Evolutionary conservation across 306 rosid species (phyloP).

Genomic region (Begonia loranthoides): DNA sequence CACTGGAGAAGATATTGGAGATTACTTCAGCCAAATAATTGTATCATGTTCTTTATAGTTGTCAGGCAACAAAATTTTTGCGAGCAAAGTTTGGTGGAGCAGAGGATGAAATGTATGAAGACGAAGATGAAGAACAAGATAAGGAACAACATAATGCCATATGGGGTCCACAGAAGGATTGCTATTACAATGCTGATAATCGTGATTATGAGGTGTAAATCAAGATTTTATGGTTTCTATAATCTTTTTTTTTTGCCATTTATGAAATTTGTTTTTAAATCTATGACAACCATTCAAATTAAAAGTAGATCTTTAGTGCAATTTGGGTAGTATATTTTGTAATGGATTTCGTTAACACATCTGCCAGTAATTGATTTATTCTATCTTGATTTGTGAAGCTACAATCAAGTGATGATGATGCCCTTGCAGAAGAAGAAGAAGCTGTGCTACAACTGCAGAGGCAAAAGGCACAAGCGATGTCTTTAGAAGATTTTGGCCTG

Average conservation of each 20-base stretch:
- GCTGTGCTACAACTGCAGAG: slow-evolving; percentile 41
- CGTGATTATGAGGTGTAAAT: slow-evolving; percentile 56
- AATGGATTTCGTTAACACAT: slow-evolving; percentile 3
- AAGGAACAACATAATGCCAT: slow-evolving; percentile 26
- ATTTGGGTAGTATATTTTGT: too few relatives aligned
- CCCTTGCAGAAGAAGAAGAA: slow-evolving; percentile 62
- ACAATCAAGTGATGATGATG: slow-evolving; percentile 71
- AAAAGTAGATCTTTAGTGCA: neutral
- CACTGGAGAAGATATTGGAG: neutral
- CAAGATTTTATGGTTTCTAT: slow-evolving; percentile 1
- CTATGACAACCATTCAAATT: neutral
- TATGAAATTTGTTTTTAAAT: neutral
- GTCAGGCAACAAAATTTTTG: slow-evolving; percentile 38
- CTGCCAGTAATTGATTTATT: slow-evolving; percentile 4
- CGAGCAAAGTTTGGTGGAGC: slow-evolving; percentile 47
- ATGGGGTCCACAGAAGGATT: slow-evolving; percentile 29
- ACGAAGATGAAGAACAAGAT: slow-evolving; percentile 34
- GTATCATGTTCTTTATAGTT: slow-evolving; percentile 28
- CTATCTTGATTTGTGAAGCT: slow-evolving; percentile 22
- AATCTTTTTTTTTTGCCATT: neutral
- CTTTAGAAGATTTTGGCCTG: slow-evolving; percentile 59
- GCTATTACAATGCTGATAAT: slow-evolving; percentile 64
- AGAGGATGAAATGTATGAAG: slow-evolving; percentile 50
- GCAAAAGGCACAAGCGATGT: slow-evolving; percentile 35
- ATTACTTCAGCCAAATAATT: slow-evolving; percentile 3